phyloP scores from a whole-genome alignment of 768 basidiomycete species.

The Coprinopsis sp. region DNA sequence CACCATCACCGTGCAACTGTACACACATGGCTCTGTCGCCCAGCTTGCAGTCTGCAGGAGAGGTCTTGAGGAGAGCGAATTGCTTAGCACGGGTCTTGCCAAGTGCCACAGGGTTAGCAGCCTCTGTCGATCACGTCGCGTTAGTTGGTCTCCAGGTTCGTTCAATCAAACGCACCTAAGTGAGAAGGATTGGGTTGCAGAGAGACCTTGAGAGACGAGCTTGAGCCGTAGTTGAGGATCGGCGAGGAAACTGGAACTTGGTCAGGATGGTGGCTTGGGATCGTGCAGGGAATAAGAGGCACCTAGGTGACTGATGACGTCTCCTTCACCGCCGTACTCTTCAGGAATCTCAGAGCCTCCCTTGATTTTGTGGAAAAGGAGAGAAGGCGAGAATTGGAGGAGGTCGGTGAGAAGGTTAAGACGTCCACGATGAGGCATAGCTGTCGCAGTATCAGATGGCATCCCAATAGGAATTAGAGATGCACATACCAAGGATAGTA shows the following conservation, averaged over 20 bases:
- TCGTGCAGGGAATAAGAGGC: slow-evolving; percentile 17
- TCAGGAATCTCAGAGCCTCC: slow-evolving; percentile 71
- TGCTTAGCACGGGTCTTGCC: slow-evolving; percentile 93
- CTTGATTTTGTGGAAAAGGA: slow-evolving; percentile 84
- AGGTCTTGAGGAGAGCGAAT: slow-evolving; percentile 69
- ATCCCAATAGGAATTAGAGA: too few relatives aligned
- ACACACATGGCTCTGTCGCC: slow-evolving; percentile 82
- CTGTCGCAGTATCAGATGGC: too few relatives aligned
- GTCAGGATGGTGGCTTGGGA: background rate
- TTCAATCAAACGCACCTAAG: slow-evolving; percentile 39
- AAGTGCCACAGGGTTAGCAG: slow-evolving; percentile 80
- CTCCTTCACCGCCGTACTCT: slow-evolving; percentile 65
- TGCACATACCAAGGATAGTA: slow-evolving; percentile 50
- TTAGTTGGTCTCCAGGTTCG: background rate
- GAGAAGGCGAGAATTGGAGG: slow-evolving; percentile 58
- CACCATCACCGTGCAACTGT: slow-evolving; percentile 89
- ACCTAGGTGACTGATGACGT: slow-evolving; percentile 86
- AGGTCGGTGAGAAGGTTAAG: slow-evolving; percentile 82
- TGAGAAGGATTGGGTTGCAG: slow-evolving; percentile 80
- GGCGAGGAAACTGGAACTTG: slow-evolving; percentile 55
- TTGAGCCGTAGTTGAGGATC: slow-evolving; percentile 48
- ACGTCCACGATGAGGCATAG: slow-evolving; percentile 86
- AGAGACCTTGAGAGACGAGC: slow-evolving; percentile 60
- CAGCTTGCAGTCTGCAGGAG: slow-evolving; percentile 46
- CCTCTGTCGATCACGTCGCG: slow-evolving; percentile 44